Evolutionary conservation across 2,329 filamentous ascomycete genomes (phyloP).

Genomic region (Pestalotiopsis sp.): DNA sequence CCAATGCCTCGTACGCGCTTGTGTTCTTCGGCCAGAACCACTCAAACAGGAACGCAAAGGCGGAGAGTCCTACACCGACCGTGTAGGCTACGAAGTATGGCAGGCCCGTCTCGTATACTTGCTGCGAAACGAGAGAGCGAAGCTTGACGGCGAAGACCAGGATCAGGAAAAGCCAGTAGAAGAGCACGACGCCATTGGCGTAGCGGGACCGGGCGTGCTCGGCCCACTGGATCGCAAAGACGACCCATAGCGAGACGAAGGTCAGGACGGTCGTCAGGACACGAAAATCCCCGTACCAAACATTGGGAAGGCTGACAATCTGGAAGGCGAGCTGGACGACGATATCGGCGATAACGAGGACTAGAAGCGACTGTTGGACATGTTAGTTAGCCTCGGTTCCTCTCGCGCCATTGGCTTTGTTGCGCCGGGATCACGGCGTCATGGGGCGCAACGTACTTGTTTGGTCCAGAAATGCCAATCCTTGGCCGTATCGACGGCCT

Average conservation of each 20-base stretch:
- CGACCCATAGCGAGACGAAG: conserved; percentile 69
- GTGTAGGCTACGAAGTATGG: conserved; percentile 79
- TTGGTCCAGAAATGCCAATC: conserved; percentile 94
- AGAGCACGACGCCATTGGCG: conserved; percentile 83
- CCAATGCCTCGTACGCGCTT: conserved; percentile 58
- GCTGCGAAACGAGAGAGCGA: conserved; percentile 79
- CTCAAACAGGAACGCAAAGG: conserved; percentile 74
- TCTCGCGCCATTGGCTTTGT: not conserved
- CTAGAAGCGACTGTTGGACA: conserved; percentile 55
- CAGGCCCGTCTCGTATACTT: conserved; percentile 64
- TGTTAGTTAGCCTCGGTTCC: not conserved
- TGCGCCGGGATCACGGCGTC: not conserved
- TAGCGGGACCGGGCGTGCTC: conserved; percentile 83
- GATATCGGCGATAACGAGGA: conserved; percentile 66
- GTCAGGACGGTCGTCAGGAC: conserved; percentile 79
- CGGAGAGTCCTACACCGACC: conserved; percentile 68
- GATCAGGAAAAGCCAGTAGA: conserved; percentile 89
- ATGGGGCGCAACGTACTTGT: conserved; percentile 58
- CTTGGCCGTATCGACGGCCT: conserved; percentile 67
- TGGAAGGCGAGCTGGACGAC: conserved; percentile 75
- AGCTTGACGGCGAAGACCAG: conserved; percentile 80
- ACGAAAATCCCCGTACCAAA: conserved; percentile 80
- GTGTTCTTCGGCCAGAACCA: conserved; percentile 83
- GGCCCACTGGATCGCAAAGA: conserved; percentile 80
- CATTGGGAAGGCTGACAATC: conserved; percentile 64